phyloP scores from a whole-genome alignment of 257 asterid species.

The Solanum peruvianum region DNA sequence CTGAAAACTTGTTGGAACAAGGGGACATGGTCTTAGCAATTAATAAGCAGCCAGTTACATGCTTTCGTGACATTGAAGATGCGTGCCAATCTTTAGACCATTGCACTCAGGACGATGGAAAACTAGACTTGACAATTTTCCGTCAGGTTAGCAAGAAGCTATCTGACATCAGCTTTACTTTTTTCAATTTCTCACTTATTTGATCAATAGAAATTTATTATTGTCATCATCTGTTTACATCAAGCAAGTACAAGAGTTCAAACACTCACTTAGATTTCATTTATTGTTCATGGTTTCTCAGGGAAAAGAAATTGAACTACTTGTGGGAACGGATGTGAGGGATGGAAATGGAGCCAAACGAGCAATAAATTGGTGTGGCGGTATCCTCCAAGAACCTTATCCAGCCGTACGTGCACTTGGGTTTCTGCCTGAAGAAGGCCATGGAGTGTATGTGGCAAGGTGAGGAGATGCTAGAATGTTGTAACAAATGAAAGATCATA shows the following conservation, averaged over 20 bases:
- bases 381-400: slow-evolving; percentile 91
- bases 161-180: background rate
- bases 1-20: slow-evolving; percentile 70
- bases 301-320: slow-evolving; percentile 80
- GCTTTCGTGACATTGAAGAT: slow-evolving; percentile 81
- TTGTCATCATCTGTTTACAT: background rate
- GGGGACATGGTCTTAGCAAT: slow-evolving; percentile 97
- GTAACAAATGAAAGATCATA: background rate
- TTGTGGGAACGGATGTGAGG: slow-evolving; percentile 92
- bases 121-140: slow-evolving; percentile 67
- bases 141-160: slow-evolving; percentile 56
- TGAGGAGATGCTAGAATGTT: slow-evolving; percentile 9
- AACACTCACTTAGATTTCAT: background rate
- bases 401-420: slow-evolving; percentile 98
- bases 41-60: slow-evolving; percentile 81
- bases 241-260: background rate
- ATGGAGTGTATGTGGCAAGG: slow-evolving; percentile 97
- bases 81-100: slow-evolving; percentile 72
- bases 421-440: slow-evolving; percentile 90
- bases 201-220: background rate
- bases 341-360: slow-evolving; percentile 89
- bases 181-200: background rate
- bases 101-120: slow-evolving; percentile 30
- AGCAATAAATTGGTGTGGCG: slow-evolving; percentile 92
- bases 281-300: slow-evolving; percentile 20